Evolutionary conservation across 768 basidiomycete species (phyloP).

Genomic region (Baorangia bicolor): DNA sequence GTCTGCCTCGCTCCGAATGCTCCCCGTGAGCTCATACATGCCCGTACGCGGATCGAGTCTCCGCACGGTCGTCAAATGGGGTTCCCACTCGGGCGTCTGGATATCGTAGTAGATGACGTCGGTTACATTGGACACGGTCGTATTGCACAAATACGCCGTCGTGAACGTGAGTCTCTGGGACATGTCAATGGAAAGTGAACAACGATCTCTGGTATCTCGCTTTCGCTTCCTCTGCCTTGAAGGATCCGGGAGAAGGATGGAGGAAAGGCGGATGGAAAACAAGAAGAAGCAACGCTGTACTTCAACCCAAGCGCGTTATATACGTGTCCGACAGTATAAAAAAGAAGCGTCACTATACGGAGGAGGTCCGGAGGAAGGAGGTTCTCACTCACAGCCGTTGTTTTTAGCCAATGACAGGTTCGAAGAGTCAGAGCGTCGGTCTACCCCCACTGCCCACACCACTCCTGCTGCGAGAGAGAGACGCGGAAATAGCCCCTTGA

Average conservation of each 20-base stretch:
- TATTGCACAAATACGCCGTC: conserved; percentile 37
- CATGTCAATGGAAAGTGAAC: conserved; percentile 10
- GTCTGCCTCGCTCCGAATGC: conserved; percentile 31
- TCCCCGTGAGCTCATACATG: conserved; percentile 32
- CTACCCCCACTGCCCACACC: background rate
- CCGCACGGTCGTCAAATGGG: conserved; percentile 34
- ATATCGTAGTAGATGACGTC: conserved; percentile 43
- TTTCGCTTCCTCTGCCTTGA: background rate
- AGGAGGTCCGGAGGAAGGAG: background rate
- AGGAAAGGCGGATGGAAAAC: background rate
- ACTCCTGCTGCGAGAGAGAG: background rate
- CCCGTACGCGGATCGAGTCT: conserved; percentile 32
- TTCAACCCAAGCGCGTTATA: background rate
- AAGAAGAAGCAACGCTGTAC: background rate
- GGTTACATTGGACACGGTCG: conserved; percentile 37
- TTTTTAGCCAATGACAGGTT: background rate
- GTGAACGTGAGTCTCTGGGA: conserved; percentile 38
- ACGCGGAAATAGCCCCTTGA: background rate
- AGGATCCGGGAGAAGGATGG: background rate
- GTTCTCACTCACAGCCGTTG: background rate
- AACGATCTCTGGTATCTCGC: background rate
- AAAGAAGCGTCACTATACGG: background rate
- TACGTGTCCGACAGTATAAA: background rate
- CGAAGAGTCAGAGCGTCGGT: background rate
- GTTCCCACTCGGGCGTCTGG: conserved; percentile 39